phyloP scores from a whole-genome alignment of 441 rosid genomes.

The Bruguiera hainesii region DNA sequence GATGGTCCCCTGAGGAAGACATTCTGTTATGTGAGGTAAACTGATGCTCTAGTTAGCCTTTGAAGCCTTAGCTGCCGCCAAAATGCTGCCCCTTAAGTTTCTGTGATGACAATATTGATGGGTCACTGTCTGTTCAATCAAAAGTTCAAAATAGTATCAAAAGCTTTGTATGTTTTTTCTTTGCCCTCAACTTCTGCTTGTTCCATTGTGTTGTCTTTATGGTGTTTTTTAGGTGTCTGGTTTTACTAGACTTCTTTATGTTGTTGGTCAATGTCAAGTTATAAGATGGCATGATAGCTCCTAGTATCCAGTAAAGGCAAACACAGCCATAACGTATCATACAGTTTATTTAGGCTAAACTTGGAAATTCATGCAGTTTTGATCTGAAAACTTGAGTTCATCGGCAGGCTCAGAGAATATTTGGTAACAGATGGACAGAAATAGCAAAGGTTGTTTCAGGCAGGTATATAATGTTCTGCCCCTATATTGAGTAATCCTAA shows the following conservation, averaged over 20 bases:
- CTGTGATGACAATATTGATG: neutral
- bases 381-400: slow-evolving; percentile 21
- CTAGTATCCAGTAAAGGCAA: neutral
- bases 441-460: slow-evolving; percentile 99
- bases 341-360: slow-evolving; percentile 13
- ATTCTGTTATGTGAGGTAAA: slow-evolving; percentile 89
- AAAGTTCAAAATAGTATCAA: neutral
- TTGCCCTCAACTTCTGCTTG: neutral
- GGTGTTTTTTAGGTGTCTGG: neutral
- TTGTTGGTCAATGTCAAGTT: too few species aligned
- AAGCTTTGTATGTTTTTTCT: neutral
- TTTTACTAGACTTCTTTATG: neutral
- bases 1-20: slow-evolving; percentile 99
- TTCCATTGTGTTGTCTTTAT: slow-evolving; percentile 3
- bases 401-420: slow-evolving; percentile 84
- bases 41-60: slow-evolving; percentile 5
- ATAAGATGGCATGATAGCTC: too few species aligned
- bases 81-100: slow-evolving; percentile 1
- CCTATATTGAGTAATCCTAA: slow-evolving; percentile 5
- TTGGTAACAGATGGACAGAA: slow-evolving; percentile 98
- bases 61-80: neutral
- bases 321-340: slow-evolving; percentile 10
- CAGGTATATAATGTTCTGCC: slow-evolving; percentile 50
- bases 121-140: neutral
- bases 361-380: slow-evolving; percentile 12